phyloP scores from a whole-genome alignment of 768 basidiomycete species.

The Lanmaoa rubissima region DNA sequence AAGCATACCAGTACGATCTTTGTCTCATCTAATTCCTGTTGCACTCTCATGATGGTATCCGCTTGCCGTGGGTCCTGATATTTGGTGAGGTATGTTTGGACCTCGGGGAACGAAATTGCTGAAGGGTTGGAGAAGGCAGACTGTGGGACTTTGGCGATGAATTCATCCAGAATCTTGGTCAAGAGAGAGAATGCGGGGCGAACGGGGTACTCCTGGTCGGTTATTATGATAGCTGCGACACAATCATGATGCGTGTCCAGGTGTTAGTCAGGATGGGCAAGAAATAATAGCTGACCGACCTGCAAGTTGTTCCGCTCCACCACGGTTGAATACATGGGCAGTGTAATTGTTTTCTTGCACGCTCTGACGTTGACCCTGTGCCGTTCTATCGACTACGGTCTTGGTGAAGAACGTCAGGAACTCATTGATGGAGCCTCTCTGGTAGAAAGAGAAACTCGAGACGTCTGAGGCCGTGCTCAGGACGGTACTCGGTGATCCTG shows the following conservation, averaged over 20 bases:
- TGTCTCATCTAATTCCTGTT: constrained; percentile 97
- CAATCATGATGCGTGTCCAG: constrained; percentile 6
- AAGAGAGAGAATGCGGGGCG: constrained; percentile 95
- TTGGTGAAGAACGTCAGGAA: constrained; percentile 93
- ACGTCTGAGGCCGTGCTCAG: constrained; percentile 76
- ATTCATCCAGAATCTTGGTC: constrained; percentile 91
- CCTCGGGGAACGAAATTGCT: constrained; percentile 73
- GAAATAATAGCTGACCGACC: constrained; percentile 46
- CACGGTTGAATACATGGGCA: constrained; percentile 91
- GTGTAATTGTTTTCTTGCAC: constrained; percentile 92
- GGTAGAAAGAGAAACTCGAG: constrained; percentile 92
- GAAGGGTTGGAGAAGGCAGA: constrained; percentile 63
- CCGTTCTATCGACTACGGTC: constrained; percentile 88
- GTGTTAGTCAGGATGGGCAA: neutral
- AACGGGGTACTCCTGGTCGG: constrained; percentile 95
- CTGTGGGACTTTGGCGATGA: constrained; percentile 75
- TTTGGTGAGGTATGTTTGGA: constrained; percentile 76
- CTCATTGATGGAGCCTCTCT: constrained; percentile 81
- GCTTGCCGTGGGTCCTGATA: constrained; percentile 98
- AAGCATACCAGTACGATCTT: constrained; percentile 90
- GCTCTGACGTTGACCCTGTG: constrained; percentile 85
- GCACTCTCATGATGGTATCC: constrained; percentile 97
- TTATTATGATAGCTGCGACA: constrained; percentile 77
- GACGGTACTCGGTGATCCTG: constrained; percentile 58
- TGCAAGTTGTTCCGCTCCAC: constrained; percentile 80